A percentile compares a stretch with the other conserved stretches of the same genome.
Evolutionary conservation across 495 filamentous ascomycete species (phyloP).

Genomic region (Cenococcum geophilum): DNA sequence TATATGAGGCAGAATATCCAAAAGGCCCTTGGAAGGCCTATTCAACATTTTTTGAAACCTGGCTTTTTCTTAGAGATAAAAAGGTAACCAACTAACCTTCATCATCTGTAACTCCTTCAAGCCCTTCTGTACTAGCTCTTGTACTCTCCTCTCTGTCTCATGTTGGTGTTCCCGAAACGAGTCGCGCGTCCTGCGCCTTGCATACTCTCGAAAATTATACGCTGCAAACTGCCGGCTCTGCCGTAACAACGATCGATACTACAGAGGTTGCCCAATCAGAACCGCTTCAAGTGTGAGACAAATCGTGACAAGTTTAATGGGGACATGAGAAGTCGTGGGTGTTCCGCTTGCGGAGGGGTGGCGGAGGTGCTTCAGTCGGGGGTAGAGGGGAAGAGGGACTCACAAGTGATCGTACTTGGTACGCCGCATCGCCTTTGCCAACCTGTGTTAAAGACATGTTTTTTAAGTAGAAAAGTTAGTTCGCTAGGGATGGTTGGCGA

Average conservation of each 20-base stretch:
- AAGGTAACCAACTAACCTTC: conserved; percentile 58
- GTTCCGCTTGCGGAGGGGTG: conserved; percentile 40
- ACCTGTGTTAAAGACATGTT: conserved; percentile 25
- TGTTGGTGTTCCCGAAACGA: conserved; percentile 74
- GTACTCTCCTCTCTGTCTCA: conserved; percentile 61
- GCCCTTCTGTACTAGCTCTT: conserved; percentile 84
- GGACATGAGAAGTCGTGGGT: neutral
- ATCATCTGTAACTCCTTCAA: conserved; percentile 80
- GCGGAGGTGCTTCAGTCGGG: conserved; percentile 25
- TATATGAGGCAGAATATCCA: too few relatives aligned
- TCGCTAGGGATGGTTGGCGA: neutral
- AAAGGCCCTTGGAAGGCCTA: too few relatives aligned
- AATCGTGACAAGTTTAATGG: neutral
- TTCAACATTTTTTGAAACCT: neutral
- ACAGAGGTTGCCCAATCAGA: conserved; percentile 1
- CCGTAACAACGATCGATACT: conserved; percentile 91
- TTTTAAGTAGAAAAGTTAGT: neutral
- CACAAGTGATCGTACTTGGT: conserved; percentile 34
- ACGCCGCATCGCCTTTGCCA: conserved; percentile 30
- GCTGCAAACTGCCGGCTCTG: conserved; percentile 79
- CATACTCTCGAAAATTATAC: conserved; percentile 98
- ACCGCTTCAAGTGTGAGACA: neutral
- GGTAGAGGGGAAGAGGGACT: conserved; percentile 26
- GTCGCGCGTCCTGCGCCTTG: conserved; percentile 79
- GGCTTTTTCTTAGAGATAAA: neutral